Percentiles rank a stretch among this genome's conserved stretches.
phyloP scores from a whole-genome alignment of 1,284 basidiomycete genomes.

The Xerocomus amazonicus region DNA sequence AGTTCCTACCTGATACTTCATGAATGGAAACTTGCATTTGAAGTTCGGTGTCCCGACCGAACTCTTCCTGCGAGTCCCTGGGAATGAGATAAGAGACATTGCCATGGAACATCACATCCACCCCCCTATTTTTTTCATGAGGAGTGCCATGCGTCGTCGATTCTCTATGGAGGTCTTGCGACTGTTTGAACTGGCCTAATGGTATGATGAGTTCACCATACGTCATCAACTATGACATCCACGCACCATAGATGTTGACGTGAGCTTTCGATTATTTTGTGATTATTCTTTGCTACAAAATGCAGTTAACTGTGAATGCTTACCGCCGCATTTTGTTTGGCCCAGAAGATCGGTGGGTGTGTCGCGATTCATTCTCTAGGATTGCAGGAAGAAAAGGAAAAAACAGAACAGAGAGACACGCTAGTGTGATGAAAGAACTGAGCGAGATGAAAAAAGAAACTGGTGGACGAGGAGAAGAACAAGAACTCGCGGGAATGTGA shows the following conservation, averaged over 20 bases:
- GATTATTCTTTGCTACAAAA: background rate
- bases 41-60: background rate
- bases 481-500: conserved; percentile 21
- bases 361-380: conserved; percentile 26
- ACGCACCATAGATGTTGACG: conserved; percentile 14
- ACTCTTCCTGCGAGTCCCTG: conserved; percentile 13
- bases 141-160: background rate
- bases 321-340: conserved; percentile 13
- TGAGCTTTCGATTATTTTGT: conserved; percentile 7
- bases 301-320: conserved; percentile 3
- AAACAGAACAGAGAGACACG: conserved; percentile 5
- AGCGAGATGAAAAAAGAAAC: conserved; percentile 11
- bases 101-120: background rate
- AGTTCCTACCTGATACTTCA: background rate
- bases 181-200: conserved; percentile 16
- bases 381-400: background rate
- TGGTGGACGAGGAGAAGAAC: conserved; percentile 14
- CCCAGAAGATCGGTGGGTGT: conserved; percentile 18
- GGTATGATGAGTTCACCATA: conserved; percentile 4
- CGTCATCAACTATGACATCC: background rate
- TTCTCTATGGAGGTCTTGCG: conserved; percentile 8
- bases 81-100: conserved; percentile 12
- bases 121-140: conserved; percentile 12
- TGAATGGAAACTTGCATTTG: conserved; percentile 8
- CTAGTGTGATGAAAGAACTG: conserved; percentile 4